These are phyloP conservation scores for Torulaspora maleeae DNA, from an alignment of 805 yeast species.

Conservation along the genomic window DNA sequence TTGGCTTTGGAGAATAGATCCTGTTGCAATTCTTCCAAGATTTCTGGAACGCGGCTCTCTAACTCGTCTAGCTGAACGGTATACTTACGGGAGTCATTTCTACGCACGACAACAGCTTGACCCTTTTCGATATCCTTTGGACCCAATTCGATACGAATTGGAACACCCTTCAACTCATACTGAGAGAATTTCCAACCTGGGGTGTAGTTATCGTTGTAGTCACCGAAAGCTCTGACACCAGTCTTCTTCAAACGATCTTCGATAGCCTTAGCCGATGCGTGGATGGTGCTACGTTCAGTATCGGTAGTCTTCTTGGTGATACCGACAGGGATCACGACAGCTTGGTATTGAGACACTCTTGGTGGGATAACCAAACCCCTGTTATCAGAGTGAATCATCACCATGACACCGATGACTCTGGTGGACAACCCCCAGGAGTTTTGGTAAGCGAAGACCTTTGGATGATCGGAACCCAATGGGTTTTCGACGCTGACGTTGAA, in stretches of 20 bases:
- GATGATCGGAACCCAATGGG: constrained; percentile 85
- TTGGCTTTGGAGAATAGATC: constrained; percentile 76
- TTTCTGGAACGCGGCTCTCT: constrained; percentile 61
- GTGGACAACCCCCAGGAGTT: constrained; percentile 99
- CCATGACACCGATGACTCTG: constrained; percentile 98
- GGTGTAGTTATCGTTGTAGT: constrained; percentile 88
- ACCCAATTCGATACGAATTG: constrained; percentile 90
- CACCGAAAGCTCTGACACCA: constrained; percentile 75
- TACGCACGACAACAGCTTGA: constrained; percentile 84
- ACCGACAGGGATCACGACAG: constrained; percentile 92
- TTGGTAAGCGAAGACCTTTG: constrained; percentile 86
- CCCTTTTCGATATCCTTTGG: constrained; percentile 86
- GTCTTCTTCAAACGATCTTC: constrained; percentile 55
- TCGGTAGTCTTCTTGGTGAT: constrained; percentile 79
- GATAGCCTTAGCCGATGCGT: constrained; percentile 62
- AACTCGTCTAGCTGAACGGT: constrained; percentile 61
- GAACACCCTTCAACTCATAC: constrained; percentile 94
- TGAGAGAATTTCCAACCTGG: constrained; percentile 99
- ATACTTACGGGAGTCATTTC: constrained; percentile 79
- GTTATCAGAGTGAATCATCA: constrained; percentile 97
- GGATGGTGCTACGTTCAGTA: constrained; percentile 67
- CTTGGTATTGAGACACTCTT: constrained; percentile 88
- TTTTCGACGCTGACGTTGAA: constrained; percentile 92
- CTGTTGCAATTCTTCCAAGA: constrained; percentile 76
- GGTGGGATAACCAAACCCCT: constrained; percentile 98